Evolutionary conservation across 805 yeast genomes (phyloP).

Genomic region (Starmerella lactis-condensi): DNA sequence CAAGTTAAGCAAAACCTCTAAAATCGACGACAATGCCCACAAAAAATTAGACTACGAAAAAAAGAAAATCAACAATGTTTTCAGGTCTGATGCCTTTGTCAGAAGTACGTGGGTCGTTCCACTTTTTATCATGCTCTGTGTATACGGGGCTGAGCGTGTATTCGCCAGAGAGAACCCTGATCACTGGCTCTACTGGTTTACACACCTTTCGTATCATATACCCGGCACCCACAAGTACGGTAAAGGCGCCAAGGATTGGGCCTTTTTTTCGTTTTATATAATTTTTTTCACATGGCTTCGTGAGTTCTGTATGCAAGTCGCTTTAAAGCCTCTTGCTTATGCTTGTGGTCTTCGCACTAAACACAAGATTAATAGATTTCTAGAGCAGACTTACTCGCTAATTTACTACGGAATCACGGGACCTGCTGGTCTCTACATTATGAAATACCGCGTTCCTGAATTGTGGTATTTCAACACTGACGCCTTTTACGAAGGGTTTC

Average conservation of each 20-base stretch:
- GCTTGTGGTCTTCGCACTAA: conserved; percentile 33
- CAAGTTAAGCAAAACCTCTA: neutral
- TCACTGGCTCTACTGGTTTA: conserved; percentile 14
- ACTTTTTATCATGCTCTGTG: conserved; percentile 5
- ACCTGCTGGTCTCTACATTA: conserved; percentile 75
- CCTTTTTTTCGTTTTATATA: conserved; percentile 63
- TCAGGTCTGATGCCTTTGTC: conserved; percentile 2
- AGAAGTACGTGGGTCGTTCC: conserved; percentile 16
- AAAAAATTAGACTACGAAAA: conserved; percentile 1
- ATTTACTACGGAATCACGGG: conserved; percentile 65
- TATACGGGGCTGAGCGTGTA: conserved; percentile 9
- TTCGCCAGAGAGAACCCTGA: conserved; percentile 9
- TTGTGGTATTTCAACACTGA: conserved; percentile 80
- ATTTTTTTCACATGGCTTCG: conserved; percentile 76
- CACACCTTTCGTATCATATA: conserved; percentile 17
- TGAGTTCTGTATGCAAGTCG: conserved; percentile 73
- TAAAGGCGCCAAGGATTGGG: conserved; percentile 70
- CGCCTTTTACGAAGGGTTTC: conserved; percentile 61
- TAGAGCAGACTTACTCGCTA: conserved; percentile 81
- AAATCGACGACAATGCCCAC: neutral
- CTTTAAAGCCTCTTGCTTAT: conserved; percentile 55
- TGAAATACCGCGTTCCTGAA: conserved; percentile 46
- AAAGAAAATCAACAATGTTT: neutral
- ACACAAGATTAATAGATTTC: conserved; percentile 54
- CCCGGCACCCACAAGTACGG: conserved; percentile 44